Base-by-base conservation (phyloP, 2,329 filamentous ascomycete species). In the Exophiala phaeomuriformis region DNA sequence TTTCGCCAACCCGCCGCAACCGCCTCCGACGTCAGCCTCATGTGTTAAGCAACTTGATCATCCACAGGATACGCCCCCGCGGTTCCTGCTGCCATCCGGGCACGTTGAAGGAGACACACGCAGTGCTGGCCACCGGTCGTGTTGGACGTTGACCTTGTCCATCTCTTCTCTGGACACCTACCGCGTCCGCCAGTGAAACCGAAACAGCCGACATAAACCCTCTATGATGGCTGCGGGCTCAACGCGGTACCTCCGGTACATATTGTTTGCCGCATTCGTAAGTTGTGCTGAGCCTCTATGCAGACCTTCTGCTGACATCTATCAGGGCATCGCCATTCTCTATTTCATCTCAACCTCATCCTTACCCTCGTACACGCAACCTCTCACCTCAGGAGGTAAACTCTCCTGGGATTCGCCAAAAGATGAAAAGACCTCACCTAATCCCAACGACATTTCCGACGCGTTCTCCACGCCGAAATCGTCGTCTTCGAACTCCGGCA, bases 191-290 rank as follows among this genome's bases (percentile, higher is more conserved):
- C 19, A 19, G 19, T 19, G 5, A 29, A 30, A 12, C 29, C 42
- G 30, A 45, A 31, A 7, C 37, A 12, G 9, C 32, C 12, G 8
- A 5, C 41, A 9, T 5, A 31, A 10, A 8, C 42, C 35, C 30
- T 5, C 9, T 27, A 56, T 49, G 40, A 71, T 71, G 69, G 64
- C 68, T 42, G 64, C 65, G n/a, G 66, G 66, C 9, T 63, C 65
- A 27, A 64, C 63, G 45, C 65, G 68, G 61, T 72, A 72, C 63
- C 66, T 82, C 61, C 79, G 81, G 64, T 84, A 83, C 67, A 75
- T 95, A 69, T 78, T 93, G 67, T 83, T 95, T 66, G 87, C 89
- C 55, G 79, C 90, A 67, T 85, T 95, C 67, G 90, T 95, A 80
- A 67, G 85, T 77, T 42, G 36, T 59, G 49, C 50, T 28, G n/a